Evolutionary conservation across 2,329 filamentous ascomycete species (phyloP), one percentile per base, ranked within the genome.

Genomic region (Ceratocystis diversiconidia): DNA sequence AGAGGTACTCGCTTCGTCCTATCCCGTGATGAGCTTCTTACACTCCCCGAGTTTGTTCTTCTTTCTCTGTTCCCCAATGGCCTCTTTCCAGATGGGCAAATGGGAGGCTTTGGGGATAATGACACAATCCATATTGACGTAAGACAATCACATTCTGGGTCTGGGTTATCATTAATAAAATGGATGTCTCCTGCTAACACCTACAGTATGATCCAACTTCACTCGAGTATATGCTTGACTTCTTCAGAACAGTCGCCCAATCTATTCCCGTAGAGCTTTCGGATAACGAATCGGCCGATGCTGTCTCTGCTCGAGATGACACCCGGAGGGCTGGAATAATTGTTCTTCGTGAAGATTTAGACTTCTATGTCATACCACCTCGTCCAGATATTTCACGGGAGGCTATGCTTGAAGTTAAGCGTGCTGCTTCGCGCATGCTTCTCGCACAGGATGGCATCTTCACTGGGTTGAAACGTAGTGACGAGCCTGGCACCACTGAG

Each of bases 71-170:
- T 99, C 72, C 94, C 94, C 48, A 99, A 99, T 74, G 94, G 94
- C n/a, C 82, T 99, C 28, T 91, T 99, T 69, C 94, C 94, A 4
- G 94, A 99, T 75, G 92, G 92, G 17, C 92, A 97, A 73, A 89
- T 95, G 85, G 94, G 90, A 73, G 88, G 89, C 63, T 95, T 92
- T 74, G 85, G 91, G 69, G 94, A 97, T 71, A 89, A 89, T 70
- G 92, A 97, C 75, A 89, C 95, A 68, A 95, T 97, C 71, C 91
- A 94, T 75, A 92, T 99, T 73, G 94, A 99, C 81, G 94, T 99
- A 81, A 80, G 90, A 85, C 75, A 72, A 71, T 62, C 15, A 19
- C n/a, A 19, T 57, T 8, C 7, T 43, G 19, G 43, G 28, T 65
- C 41, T 44, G 3, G 5, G 15, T 17, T 22, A 6, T 2, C 17